Evolutionary conservation across 352 stramenopile species (phyloP), one percentile per base, ranked within the genome.

Genomic region (Globisporangium irregulare): DNA sequence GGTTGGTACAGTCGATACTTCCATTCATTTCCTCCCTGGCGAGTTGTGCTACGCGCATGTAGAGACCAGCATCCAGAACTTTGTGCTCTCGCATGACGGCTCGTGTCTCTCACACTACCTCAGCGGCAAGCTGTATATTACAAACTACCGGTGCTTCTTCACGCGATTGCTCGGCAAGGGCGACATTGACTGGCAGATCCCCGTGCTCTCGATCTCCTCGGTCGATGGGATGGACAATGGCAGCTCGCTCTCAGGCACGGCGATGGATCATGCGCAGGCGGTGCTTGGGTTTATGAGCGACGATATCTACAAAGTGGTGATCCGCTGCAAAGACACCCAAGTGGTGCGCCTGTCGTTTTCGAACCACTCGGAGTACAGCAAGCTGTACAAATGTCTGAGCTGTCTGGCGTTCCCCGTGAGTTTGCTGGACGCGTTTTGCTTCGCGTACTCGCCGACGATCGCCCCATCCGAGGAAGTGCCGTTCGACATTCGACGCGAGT

Each of bases 131-230:
- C 75, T 95, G 58, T 94, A 86, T 56, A 83, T 95, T 48, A 94
- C 84, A 14, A 95, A 90, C 68, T 95, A 94, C 56, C 86, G 87
- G 9, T 95, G 87, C 50, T 76, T 92, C 34, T 95, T 94, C 71
- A 88, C 76, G 20, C 77, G 77, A 10, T 25, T 90, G 8, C 67
- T 91, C 18, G 80, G 71, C 34, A 67, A 63, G 25, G 73, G 73
- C 18, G 78, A 86, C 38, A 80, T 93, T 24, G 82, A 88, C 36
- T 93, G 85, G 87, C 85, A 95, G 25, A 73, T 93, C 5, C 85
- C 87, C 0, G 82, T 95, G 38, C 74, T 95, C 1, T 91, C 86
- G 15, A 93, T 95, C 61, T 62, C 73, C 22, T 86, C 83, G 1
- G 80, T 94, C 34, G 84, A 93, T 18, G 77, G 81, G 15, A 79